Base-by-base conservation (phyloP, 2,329 filamentous ascomycete genomes). In the Hypomyces perniciosus region DNA sequence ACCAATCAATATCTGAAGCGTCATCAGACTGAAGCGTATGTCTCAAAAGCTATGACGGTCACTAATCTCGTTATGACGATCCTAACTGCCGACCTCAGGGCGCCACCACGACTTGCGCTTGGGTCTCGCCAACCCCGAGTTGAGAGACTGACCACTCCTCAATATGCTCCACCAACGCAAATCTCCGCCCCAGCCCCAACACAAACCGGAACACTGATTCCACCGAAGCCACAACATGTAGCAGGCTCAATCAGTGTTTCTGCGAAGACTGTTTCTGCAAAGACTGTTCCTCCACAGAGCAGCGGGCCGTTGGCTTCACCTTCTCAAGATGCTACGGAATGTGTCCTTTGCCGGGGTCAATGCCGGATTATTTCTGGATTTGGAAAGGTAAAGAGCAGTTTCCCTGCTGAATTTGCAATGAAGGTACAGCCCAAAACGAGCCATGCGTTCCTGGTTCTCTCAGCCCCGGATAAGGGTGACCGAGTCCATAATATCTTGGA, bases 371-470 rank as follows among this genome's bases (percentile, higher is more conserved):
- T 61, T 2, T 48, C 57, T 13, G 28, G 37, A 35, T 8, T 8
- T 2, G 55, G 52, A 7, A 29, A 45, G 2, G 28, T 30, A 6
- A 40, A 31, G 9, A 39, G 34, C 20, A 9, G 34, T 2, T 55
- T 58, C 10, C 12, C 40, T 20, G 55, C 56, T 0, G 44, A 52
- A 37, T 54, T 59, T 28, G n/a, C 38, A 4, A 43, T 65, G 20
- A 57, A 55, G n/a, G 38, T 64, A 12, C 30, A 48, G 6, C 27
- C 44, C 1, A 27, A 45, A n/a, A 45, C 51, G 4, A 56, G 54
- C 7, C 39, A 54, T 8, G 63, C 55, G 2, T 51, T 53, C 4
- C 51, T 66, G 4, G 44, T 55, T 1, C 40, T 68, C 27, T 49
- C 50, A 1, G 51, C 42, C 3, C 33, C 51, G 4, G 44, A 34